Conservation (phyloP, 1,284 basidiomycete genomes). For the Apiotrichum akiyoshidainum region DNA sequence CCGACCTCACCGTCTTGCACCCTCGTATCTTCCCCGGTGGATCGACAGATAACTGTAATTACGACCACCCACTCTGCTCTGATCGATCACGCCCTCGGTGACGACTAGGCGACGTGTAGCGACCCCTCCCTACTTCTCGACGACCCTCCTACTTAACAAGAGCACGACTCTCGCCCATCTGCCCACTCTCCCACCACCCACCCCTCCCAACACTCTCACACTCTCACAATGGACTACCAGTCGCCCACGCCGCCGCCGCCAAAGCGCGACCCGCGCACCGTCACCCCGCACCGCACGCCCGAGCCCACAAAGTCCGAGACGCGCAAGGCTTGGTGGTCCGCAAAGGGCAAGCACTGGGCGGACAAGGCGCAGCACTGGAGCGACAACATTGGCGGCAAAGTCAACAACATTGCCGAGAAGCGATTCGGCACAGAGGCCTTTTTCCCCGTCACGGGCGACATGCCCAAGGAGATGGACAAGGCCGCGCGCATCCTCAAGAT, state of each 20-base stretch:
- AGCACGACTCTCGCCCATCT: no score
- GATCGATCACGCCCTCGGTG: no score
- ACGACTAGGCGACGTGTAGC: no score
- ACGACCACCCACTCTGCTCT: no score
- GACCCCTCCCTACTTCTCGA: no score
- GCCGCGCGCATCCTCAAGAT: conserved; percentile 53
- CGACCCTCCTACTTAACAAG: no score
- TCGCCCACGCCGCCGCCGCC: neutral
- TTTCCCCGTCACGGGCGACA: conserved; percentile 56
- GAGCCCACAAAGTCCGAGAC: conserved; percentile 29
- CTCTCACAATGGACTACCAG: neutral
- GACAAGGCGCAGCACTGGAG: conserved; percentile 38
- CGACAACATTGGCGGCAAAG: conserved; percentile 45
- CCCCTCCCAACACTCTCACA: no score
- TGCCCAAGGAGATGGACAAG: conserved; percentile 55
- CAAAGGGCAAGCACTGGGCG: conserved; percentile 36
- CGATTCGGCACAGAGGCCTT: conserved; percentile 54
- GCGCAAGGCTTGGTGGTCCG: conserved; percentile 30
- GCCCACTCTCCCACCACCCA: no score
- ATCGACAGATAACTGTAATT: no score
- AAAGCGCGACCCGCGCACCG: neutral
- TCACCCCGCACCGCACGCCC: conserved; percentile 15
- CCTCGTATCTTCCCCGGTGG: no score
- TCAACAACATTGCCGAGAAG: conserved; percentile 47
- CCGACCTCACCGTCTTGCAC: no score